Evolutionary conservation across 192 early-diverging fungal genomes (phyloP).

Genomic region (Coemansia sp.): DNA sequence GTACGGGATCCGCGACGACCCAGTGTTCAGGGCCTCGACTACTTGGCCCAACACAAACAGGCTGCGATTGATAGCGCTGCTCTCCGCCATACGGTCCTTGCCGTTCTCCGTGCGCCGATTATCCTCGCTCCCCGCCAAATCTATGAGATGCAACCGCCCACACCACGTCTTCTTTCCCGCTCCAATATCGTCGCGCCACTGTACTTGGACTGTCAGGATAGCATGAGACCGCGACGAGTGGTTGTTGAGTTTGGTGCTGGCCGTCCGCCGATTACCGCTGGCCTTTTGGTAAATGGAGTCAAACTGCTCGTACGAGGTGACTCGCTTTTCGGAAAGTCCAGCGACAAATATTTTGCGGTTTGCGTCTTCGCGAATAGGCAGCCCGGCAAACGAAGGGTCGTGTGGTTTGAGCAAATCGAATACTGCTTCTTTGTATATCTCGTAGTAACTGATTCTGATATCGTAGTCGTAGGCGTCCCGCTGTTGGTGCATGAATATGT

Average conservation of each 20-base stretch:
- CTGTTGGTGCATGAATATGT: conserved; percentile 58
- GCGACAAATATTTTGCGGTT: conserved; percentile 60
- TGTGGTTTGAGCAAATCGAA: conserved; percentile 59
- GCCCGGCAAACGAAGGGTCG: conserved; percentile 24
- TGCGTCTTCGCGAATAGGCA: conserved; percentile 63
- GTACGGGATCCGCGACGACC: conserved; percentile 60
- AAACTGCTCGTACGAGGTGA: conserved; percentile 61
- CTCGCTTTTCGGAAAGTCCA: conserved; percentile 58
- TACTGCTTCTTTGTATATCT: conserved; percentile 72
- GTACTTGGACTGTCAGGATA: conserved; percentile 59
- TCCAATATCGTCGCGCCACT: conserved; percentile 39
- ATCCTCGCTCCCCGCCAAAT: conserved; percentile 71
- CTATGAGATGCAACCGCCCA: conserved; percentile 65
- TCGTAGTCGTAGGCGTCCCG: conserved; percentile 48
- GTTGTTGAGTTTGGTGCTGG: conserved; percentile 67
- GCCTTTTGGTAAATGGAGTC: conserved; percentile 45
- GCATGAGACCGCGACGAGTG: conserved; percentile 68
- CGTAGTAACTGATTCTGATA: conserved; percentile 62
- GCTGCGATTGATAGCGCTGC: conserved; percentile 67
- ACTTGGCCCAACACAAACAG: conserved; percentile 71
- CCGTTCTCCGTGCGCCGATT: conserved; percentile 67
- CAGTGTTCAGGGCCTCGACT: conserved; percentile 65
- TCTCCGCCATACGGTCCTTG: conserved; percentile 63
- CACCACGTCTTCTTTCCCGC: conserved; percentile 35
- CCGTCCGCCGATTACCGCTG: conserved; percentile 62